Evolutionary conservation across 345 rosid species (phyloP).

Genomic region (Gossypium raimondii): DNA sequence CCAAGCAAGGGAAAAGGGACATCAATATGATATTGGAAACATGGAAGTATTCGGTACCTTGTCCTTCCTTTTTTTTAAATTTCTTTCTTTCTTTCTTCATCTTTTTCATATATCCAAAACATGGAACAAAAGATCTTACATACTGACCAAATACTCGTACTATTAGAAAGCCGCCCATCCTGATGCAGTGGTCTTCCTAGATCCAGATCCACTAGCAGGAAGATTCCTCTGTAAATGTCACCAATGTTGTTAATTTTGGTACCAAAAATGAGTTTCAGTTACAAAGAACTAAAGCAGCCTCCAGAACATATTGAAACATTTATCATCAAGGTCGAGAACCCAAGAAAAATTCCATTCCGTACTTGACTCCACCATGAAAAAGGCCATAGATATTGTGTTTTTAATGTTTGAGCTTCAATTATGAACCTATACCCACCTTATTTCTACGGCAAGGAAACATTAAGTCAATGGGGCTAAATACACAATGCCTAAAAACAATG

Average conservation of each 20-base stretch:
- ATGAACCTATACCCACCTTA: background rate
- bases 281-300: background rate
- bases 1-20: background rate
- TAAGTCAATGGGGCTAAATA: background rate
- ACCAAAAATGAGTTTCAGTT: background rate
- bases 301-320: background rate
- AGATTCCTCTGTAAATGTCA: slow-evolving; percentile 65
- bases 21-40: slow-evolving; percentile 7
- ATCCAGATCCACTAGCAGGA: slow-evolving; percentile 57
- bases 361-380: background rate
- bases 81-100: slow-evolving; percentile 12
- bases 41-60: slow-evolving; percentile 17
- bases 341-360: background rate
- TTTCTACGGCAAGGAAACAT: background rate
- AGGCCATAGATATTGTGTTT: background rate
- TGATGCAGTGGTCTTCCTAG: slow-evolving; percentile 59
- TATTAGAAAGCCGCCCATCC: slow-evolving; percentile 97
- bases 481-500: background rate
- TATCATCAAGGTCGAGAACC: background rate
- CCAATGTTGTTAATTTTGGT: background rate
- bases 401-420: background rate
- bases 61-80: background rate
- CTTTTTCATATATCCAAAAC: slow-evolving; percentile 16
- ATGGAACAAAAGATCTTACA: slow-evolving; percentile 21
- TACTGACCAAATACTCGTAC: slow-evolving; percentile 19